Evolutionary conservation across 2,329 filamentous ascomycete species (phyloP), one percentile per base, ranked within the genome.

Genomic region (Aspergillus quadrilineatus): DNA sequence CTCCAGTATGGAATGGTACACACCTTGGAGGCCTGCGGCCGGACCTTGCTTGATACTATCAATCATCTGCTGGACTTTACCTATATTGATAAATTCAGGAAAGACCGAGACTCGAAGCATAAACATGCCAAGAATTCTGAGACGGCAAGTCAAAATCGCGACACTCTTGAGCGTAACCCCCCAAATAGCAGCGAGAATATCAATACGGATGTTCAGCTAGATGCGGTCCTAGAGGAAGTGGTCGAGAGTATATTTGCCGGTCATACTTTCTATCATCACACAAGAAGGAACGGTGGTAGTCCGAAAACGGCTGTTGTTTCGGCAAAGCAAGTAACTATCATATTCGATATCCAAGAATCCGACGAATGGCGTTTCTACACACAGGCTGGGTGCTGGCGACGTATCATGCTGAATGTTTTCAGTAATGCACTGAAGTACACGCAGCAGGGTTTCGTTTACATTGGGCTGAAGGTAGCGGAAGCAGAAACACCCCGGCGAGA

Each of bases 1-100:
- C 59, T 65, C 4, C 71, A 73, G 30, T 61, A 63, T 26, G 64
- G 65, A 6, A 57, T 74, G 58, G 61, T 74, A 1, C 62, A 70
- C 34, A 71, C 74, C 0, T 71, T 78, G 12, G 67, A 72, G 34
- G 71, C 65, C 5, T 79, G 75, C 55, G 76, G 74, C 2, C 68
- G 71, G 1, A 77, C 76, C 0, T 61, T 79, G 0, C 61, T 78
- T 1, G 75, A 77, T 50, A 77, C 74, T 0, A 70, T 79, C 34
- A 73, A 75, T 30, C 65, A 74, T 48, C 53, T 75, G 14, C 65
- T 74, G 0, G 73, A 73, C 14, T 64, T 67, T 9, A 59, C 67
- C 1, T 63, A 62, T 15, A 69, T 71, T 26, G 64, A 67, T 37
- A 60, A 64, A 5, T 53, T 52, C 41, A 28, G 15, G 30, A 34